Conservation (phyloP, 2,329 filamentous ascomycete species). For the Clarireedia paspali region DNA sequence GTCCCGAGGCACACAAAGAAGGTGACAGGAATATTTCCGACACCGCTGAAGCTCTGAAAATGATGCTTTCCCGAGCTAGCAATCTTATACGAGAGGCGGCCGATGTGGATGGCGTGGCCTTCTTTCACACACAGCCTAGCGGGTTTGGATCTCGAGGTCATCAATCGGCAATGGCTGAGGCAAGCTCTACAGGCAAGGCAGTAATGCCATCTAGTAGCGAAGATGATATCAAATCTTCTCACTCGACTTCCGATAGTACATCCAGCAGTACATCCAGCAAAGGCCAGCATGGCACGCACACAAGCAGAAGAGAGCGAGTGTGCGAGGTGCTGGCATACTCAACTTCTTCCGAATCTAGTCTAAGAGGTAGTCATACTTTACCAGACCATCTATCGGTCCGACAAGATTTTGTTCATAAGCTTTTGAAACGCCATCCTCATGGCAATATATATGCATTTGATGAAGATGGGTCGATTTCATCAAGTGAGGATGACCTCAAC, state of each 20-base stretch:
- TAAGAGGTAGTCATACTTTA: conserved; percentile 7
- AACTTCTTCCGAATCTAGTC: conserved; percentile 8
- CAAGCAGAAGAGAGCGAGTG: not conserved
- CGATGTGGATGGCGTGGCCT: conserved; percentile 23
- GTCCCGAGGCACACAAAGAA: too few species aligned
- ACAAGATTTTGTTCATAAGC: conserved; percentile 2
- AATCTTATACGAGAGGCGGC: conserved; percentile 26
- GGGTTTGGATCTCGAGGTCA: not conserved
- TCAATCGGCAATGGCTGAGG: not conserved
- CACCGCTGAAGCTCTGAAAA: conserved; percentile 13
- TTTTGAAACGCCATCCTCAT: conserved; percentile 20
- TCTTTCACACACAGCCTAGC: conserved; percentile 20
- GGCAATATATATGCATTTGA: conserved; percentile 25
- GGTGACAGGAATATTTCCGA: not conserved
- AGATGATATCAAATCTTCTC: not conserved
- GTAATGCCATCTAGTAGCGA: not conserved
- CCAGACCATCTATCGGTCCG: conserved; percentile 12
- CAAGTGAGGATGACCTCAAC: not conserved
- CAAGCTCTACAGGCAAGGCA: too few species aligned
- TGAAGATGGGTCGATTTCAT: conserved; percentile 14
- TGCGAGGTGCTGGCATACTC: conserved; percentile 25
- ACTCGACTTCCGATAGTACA: not conserved
- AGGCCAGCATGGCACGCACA: too few species aligned
- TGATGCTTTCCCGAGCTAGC: conserved; percentile 23
- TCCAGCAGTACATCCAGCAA: not conserved